These are phyloP conservation scores for Hyphopichia wangnamkhiaoensis DNA, from an alignment of 1,139 yeast species.

Conservation along the genomic window DNA sequence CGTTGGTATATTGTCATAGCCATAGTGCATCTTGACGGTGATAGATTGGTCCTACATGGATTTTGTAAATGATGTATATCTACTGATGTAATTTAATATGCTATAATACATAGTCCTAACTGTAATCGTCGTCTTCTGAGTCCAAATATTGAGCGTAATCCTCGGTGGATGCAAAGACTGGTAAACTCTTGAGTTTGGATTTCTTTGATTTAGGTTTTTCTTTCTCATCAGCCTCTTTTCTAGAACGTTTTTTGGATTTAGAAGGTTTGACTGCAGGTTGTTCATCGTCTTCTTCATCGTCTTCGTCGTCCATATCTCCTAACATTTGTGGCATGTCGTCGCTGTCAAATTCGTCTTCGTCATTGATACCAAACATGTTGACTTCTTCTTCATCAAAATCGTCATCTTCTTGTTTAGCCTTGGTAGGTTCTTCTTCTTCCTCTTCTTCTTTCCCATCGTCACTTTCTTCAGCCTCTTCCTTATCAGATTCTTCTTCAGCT, in stretches of 20 bases:
- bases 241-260: conserved; percentile 23
- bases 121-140: conserved; percentile 56
- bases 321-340: conserved; percentile 25
- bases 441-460: conserved; percentile 28
- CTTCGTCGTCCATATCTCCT: conserved; percentile 19
- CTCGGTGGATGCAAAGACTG: conserved; percentile 87
- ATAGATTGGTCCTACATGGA: too few relatives aligned
- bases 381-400: conserved; percentile 23
- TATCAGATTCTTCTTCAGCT: conserved; percentile 25
- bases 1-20: too few relatives aligned
- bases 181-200: conserved; percentile 65
- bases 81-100: too few relatives aligned
- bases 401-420: conserved; percentile 12
- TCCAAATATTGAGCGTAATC: conserved; percentile 79
- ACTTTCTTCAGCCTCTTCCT: conserved; percentile 27
- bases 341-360: conserved; percentile 41
- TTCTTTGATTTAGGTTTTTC: conserved; percentile 44
- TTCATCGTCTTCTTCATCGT: conserved; percentile 19
- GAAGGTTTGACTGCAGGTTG: conserved; percentile 13
- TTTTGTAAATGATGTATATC: too few relatives aligned
- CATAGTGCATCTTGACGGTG: too few relatives aligned
- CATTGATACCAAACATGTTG: conserved; percentile 31
- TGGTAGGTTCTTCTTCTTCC: conserved; percentile 13
- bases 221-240: conserved; percentile 14
- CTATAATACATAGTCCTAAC: conserved; percentile 14